Base-by-base conservation (phyloP, 805 yeast genomes). In the Brettanomyces bruxellensis region DNA sequence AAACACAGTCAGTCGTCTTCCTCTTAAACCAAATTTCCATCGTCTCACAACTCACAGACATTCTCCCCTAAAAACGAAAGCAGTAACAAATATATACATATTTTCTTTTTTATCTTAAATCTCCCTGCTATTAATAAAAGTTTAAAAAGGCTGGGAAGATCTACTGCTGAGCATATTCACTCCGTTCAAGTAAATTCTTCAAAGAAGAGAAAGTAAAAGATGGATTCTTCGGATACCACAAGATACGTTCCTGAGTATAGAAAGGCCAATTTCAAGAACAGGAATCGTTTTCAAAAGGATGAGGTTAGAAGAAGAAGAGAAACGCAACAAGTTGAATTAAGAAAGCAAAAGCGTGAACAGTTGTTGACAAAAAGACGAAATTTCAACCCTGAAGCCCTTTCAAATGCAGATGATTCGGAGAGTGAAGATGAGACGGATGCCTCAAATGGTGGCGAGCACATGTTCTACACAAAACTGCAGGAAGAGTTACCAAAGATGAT, bases 291-390 rank as follows among this genome's bases (percentile, higher is more conserved):
- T 64, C 85, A 86, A 59, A 87, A 88, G 49, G 99, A 93, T 64
- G 99, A 93, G 73, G 79, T 93, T 58, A 86, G 99, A 68, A 89
- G 98, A 67, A 85, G 99, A 65, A 84, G 98, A 67, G 99, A 91
- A 66, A 95, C 86, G 48, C 96, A 91, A 59, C 97, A 91, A 68
- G 95, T 93, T 49, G 98, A 90, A 65, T 75, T 93, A 60, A 79
- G 99, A 70, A 93, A 95, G 71, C 95, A 90, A 51, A 90, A 90
- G 67, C 81, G 99, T 63, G 99, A 93, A 64, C 98, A 93, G 65
- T 85, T 86, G 47, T 74, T 93, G 55, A 82, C 95, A 37, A 93
- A 93, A 71, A 84, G 98, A 73, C 83, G 99, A 71, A 89, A 87
- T 66, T 79, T 83, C 61, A 68, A 67, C 30, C 56, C 66, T 14